These are phyloP conservation scores for Curvularia eragrostidis DNA, from an alignment of 2,329 filamentous ascomycete species.

Conservation along the genomic window DNA sequence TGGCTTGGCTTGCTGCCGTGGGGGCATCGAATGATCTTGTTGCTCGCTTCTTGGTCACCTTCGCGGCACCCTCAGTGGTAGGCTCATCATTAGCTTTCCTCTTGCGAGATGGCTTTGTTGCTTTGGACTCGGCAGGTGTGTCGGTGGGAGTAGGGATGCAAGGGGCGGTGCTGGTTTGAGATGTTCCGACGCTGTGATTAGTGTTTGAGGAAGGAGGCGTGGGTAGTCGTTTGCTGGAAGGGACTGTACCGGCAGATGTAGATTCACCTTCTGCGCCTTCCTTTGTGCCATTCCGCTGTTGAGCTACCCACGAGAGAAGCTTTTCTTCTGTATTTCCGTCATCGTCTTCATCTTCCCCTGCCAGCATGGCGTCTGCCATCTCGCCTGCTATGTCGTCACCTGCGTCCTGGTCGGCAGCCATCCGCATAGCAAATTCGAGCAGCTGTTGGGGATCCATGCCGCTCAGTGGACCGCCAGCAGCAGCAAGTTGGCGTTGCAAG, in stretches of 20 bases:
- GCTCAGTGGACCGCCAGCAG: constrained; percentile 44
- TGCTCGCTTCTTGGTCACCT: constrained; percentile 38
- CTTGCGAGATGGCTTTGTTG: constrained; percentile 36
- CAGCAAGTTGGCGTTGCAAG: constrained; percentile 44
- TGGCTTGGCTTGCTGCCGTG: constrained; percentile 47
- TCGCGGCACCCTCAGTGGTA: constrained; percentile 20
- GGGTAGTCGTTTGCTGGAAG: constrained; percentile 20
- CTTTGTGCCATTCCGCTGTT: constrained; percentile 32
- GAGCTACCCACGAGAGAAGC: constrained; percentile 42
- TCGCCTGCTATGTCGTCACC: constrained; percentile 53
- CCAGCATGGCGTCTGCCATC: constrained; percentile 53
- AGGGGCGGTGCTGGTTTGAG: constrained; percentile 11
- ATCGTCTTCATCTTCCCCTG: constrained; percentile 40
- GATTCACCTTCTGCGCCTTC: constrained; percentile 17
- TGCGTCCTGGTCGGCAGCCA: constrained; percentile 52
- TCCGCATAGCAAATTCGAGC: constrained; percentile 53
- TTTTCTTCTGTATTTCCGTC: constrained; percentile 40
- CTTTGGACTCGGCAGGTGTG: constrained; percentile 5
- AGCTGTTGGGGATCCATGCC: constrained; percentile 53
- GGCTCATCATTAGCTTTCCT: constrained; percentile 38
- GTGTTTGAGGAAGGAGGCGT: constrained; percentile 35
- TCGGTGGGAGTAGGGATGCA: constrained; percentile 7
- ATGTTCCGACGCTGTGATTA: constrained; percentile 21
- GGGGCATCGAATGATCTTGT: constrained; percentile 46
- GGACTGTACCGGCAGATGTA: constrained; percentile 16